A percentile compares a stretch with the other conserved stretches of the same genome.
Conservation (phyloP, 805 yeast species). For the Helenozyma rhizophorensis region DNA sequence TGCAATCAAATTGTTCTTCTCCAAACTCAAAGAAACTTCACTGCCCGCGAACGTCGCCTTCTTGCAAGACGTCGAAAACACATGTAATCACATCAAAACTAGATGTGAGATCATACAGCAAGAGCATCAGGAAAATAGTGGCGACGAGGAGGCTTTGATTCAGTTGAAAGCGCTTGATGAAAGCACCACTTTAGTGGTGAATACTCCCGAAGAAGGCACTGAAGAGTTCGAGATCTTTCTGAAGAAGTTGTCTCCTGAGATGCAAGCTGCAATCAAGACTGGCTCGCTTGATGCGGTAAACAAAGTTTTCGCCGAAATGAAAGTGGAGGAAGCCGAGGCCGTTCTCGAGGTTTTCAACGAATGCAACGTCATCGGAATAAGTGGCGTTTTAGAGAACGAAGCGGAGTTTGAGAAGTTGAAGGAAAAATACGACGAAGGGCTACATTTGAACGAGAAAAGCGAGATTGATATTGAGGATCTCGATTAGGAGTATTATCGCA, state of each 20-base stretch:
- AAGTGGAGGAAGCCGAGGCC: conserved; percentile 74
- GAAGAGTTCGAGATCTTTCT: conserved; percentile 54
- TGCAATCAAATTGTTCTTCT: conserved; percentile 62
- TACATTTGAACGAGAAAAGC: conserved; percentile 3
- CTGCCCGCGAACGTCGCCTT: conserved; percentile 70
- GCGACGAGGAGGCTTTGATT: conserved; percentile 66
- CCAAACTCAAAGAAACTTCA: conserved; percentile 48
- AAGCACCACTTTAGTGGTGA: conserved; percentile 65
- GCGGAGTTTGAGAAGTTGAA: conserved; percentile 56
- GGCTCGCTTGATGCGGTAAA: conserved; percentile 74
- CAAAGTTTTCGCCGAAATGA: conserved; percentile 69
- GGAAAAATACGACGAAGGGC: conserved; percentile 41
- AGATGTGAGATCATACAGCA: conserved; percentile 67
- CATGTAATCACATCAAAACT: conserved; percentile 66
- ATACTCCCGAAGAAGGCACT: conserved; percentile 57
- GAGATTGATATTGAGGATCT: not conserved
- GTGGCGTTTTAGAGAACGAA: conserved; percentile 70
- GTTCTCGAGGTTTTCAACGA: conserved; percentile 70
- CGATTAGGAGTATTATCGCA: not conserved
- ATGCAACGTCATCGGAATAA: conserved; percentile 80
- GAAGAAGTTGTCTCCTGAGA: conserved; percentile 48
- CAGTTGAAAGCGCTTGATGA: conserved; percentile 90
- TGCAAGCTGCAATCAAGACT: conserved; percentile 75
- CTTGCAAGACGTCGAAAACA: conserved; percentile 65
- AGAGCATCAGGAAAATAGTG: conserved; percentile 38